phyloP scores from a whole-genome alignment of 2,329 filamentous ascomycete genomes.

The Phyllosticta ampelicida region DNA sequence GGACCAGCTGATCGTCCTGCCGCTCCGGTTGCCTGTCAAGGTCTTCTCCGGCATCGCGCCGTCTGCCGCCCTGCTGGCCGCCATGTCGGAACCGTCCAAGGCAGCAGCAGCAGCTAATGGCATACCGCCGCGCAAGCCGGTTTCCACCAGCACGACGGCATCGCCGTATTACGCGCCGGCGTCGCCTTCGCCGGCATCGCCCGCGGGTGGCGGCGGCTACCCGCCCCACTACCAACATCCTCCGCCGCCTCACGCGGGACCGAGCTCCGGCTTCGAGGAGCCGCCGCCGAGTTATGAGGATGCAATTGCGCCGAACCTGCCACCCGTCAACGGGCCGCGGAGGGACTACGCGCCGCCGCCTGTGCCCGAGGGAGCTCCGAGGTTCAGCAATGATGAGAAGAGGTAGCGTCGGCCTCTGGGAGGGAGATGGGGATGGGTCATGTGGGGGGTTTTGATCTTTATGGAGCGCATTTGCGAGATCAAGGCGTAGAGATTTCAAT shows the following conservation, averaged over 20 bases:
- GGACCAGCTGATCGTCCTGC: constrained; percentile 68
- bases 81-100: constrained; percentile 32
- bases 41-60: constrained; percentile 84
- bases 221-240: constrained; percentile 1
- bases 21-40: constrained; percentile 66
- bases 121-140: constrained; percentile 4
- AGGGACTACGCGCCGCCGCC: constrained; percentile 49
- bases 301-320: constrained; percentile 69
- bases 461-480: no score
- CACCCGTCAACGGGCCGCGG: constrained; percentile 60
- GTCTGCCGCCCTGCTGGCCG: constrained; percentile 62
- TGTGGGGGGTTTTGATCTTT: no score
- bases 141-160: not conserved
- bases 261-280: constrained; percentile 48
- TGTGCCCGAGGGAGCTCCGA: constrained; percentile 25
- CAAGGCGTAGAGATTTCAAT: no score
- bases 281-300: constrained; percentile 95
- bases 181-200: not conserved
- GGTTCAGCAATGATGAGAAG: constrained; percentile 25
- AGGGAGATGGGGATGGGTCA: no score
- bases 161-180: constrained; percentile 1
- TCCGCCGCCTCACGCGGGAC: constrained; percentile 23
- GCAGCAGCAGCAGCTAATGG: constrained; percentile 12
- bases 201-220: constrained; percentile 10
- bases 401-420: constrained; percentile 12